Evolutionary conservation across 2,329 filamentous ascomycete genomes (phyloP), one percentile per base, ranked within the genome.

Genomic region (Clarireedia hainanense): DNA sequence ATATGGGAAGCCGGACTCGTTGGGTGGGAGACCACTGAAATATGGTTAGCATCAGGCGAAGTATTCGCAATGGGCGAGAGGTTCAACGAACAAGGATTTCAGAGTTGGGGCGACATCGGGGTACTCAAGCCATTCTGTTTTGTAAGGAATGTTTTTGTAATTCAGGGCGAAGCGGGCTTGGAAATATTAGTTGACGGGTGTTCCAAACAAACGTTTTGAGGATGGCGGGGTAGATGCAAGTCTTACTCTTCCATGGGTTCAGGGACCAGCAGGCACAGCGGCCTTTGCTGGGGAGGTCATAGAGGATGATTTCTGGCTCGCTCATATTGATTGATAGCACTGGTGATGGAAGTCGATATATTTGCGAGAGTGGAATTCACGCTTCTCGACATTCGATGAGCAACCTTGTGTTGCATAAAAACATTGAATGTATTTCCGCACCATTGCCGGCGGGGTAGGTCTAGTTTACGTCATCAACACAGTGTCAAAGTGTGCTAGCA

Each of bases 101-200:
- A 88, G 72, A 2, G 69, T 78, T 1, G 79, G 70, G 56, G 74
- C 77, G 58, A 90, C 74, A 37, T 88, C 79, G 0, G 84, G 85
- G 61, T 86, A 88, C 64, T 88, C 83, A 15, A 83, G 70, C 83
- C 84, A 89, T 75, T 84, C 74, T 0, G 85, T 89, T 65, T 78
- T 76, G 72, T 89, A 89, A 47, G 81, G 75, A 14, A 89, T 68
- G 1, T 74, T 74, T 67, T 89, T 89, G 72, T 77, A 87, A 71
- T 88, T 89, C 46, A 89, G 71, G 2, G 78, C 66, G 55, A 89
- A 70, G 1, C 86, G 83, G 46, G 80, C 50, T 48, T 1, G 27
- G 12, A 47, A 54, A 59, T 47, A 61, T 50, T 3, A 55, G 47
- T 20, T 14, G 14, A 42, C 15, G 14, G 20, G n/a, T 17, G 39